phyloP scores from a whole-genome alignment of 169 alveolate species.

The Cryptosporidium ryanae region DNA sequence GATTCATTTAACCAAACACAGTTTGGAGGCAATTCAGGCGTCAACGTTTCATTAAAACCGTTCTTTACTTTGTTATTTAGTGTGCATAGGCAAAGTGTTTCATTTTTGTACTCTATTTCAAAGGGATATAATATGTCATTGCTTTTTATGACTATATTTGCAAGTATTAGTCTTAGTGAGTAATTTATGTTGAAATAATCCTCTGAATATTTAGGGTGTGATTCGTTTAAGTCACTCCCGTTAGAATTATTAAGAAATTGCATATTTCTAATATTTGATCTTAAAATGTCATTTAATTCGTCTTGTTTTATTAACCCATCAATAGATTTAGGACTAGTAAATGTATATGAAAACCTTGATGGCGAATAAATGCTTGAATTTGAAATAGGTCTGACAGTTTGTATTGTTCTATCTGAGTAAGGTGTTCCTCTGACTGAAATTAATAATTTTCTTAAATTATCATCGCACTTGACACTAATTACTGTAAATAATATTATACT shows the following conservation, averaged over 20 bases:
- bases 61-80: not conserved
- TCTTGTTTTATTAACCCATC: no score
- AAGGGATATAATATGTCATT: conserved; percentile 54
- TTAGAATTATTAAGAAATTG: not conserved
- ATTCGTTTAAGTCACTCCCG: not conserved
- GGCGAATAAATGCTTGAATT: conserved; percentile 18
- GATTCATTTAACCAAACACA: conserved; percentile 20
- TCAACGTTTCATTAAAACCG: not conserved
- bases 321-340: not conserved
- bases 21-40: conserved; percentile 42
- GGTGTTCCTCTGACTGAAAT: conserved; percentile 31
- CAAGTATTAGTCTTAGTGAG: conserved; percentile 28
- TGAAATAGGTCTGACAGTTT: conserved; percentile 22
- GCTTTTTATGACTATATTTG: conserved; percentile 37
- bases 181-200: not conserved
- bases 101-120: conserved; percentile 20
- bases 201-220: not conserved
- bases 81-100: conserved; percentile 27
- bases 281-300: no score
- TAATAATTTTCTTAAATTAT: conserved; percentile 19
- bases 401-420: conserved; percentile 42
- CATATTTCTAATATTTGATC: not conserved
- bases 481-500: no score
- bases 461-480: not conserved
- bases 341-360: conserved; percentile 17